Conservation (phyloP, 169 alveolate genomes). For the Amoebophrya sp. region DNA sequence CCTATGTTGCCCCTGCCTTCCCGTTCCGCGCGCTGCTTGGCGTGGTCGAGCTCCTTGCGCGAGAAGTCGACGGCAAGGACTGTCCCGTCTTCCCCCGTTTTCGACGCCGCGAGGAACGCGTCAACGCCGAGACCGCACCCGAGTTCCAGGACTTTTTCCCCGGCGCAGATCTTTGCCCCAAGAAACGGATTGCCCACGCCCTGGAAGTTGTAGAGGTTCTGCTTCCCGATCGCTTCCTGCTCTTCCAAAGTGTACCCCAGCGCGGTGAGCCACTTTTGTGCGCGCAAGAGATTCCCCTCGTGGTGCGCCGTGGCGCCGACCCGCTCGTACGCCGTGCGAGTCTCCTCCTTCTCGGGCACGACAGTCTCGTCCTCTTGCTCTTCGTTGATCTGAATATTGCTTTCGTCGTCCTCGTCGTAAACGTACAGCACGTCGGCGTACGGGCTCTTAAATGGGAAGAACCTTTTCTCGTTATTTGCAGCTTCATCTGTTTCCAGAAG, state of each 20-base stretch:
- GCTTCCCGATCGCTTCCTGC: neutral
- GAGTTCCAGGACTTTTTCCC: neutral
- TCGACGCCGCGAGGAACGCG: neutral
- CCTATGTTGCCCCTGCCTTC: neutral
- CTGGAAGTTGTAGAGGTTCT: neutral
- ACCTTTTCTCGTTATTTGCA: no score
- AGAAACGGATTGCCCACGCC: neutral
- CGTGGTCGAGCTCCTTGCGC: neutral
- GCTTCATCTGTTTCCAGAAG: neutral
- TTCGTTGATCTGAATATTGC: neutral
- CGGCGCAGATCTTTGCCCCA: neutral
- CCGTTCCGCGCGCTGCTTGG: neutral
- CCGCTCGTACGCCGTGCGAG: neutral
- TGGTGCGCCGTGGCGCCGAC: neutral
- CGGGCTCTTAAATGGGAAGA: no score
- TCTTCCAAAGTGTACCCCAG: neutral
- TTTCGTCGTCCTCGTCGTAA: neutral
- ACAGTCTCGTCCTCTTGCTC: neutral
- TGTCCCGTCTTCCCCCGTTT: neutral
- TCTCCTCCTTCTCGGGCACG: neutral
- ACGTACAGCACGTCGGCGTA: neutral
- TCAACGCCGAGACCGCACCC: constrained; percentile 2
- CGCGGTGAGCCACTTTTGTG: neutral
- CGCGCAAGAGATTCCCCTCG: neutral
- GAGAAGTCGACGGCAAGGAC: neutral